A percentile compares a stretch with the other conserved stretches of the same genome.
phyloP scores from a whole-genome alignment of 345 rosid species.

The Bruguiera gymnorhiza region DNA sequence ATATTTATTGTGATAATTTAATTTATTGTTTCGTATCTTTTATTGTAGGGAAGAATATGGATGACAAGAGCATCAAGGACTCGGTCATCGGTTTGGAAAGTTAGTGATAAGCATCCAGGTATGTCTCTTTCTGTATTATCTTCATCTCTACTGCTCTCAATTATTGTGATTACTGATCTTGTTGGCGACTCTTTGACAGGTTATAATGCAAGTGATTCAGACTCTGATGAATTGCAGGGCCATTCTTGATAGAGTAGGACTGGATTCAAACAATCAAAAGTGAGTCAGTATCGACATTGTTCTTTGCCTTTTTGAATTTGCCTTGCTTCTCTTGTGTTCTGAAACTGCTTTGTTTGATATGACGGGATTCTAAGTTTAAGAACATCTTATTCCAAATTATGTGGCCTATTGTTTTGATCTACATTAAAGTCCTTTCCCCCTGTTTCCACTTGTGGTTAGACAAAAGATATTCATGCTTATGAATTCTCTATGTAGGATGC shows the following conservation, averaged over 20 bases:
- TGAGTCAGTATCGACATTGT: slow-evolving; percentile 23
- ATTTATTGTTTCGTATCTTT: background rate
- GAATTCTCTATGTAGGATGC: too few species aligned
- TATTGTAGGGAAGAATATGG: slow-evolving; percentile 73
- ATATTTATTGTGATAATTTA: too few species aligned
- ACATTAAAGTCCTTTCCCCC: too few species aligned
- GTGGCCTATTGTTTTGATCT: too few species aligned
- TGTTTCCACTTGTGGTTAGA: too few species aligned
- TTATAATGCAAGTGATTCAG: slow-evolving; percentile 92
- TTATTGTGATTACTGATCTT: background rate
- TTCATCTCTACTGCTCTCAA: background rate
- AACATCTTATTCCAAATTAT: too few species aligned
- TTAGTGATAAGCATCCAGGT: slow-evolving; percentile 92
- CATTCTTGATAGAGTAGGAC: slow-evolving; percentile 34
- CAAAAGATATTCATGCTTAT: too few species aligned
- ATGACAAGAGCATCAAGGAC: slow-evolving; percentile 75
- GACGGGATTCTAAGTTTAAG: background rate
- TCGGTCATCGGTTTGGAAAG: slow-evolving; percentile 19
- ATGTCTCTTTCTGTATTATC: background rate
- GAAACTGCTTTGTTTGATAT: background rate
- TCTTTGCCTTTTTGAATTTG: background rate
- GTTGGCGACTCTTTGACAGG: slow-evolving; percentile 39
- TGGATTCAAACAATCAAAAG: slow-evolving; percentile 19
- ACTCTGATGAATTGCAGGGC: slow-evolving; percentile 62
- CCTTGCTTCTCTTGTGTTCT: background rate